Conservation (phyloP, 371 early-diverging fungal species). For the Haplosporangium sp. region DNA sequence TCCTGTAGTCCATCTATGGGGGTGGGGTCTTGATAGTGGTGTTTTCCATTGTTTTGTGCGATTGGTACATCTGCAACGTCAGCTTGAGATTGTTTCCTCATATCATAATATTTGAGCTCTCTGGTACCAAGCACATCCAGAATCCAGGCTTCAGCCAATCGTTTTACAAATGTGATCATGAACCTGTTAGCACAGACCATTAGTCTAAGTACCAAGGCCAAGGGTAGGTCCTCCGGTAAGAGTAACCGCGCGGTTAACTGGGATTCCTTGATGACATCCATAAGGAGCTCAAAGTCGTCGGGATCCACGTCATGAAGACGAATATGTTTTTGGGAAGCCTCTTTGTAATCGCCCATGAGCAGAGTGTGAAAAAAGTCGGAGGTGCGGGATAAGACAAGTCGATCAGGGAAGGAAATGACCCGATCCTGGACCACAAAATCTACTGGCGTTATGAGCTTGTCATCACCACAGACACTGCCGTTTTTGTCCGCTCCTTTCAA, state of each 20-base stretch:
- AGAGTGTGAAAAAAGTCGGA: constrained; percentile 30
- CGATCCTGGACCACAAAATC: constrained; percentile 34
- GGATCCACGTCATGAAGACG: constrained; percentile 29
- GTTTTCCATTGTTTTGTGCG: not conserved
- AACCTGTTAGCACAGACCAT: constrained; percentile 40
- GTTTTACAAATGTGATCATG: constrained; percentile 32
- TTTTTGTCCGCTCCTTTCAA: not conserved
- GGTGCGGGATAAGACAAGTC: constrained; percentile 16
- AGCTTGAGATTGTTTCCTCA: not conserved
- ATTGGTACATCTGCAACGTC: not conserved
- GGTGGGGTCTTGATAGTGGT: not conserved
- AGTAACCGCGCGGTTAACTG: constrained; percentile 17
- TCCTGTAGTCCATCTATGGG: not conserved
- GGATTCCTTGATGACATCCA: constrained; percentile 36
- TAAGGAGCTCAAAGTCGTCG: constrained; percentile 29
- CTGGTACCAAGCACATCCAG: constrained; percentile 5
- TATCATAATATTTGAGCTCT: constrained; percentile 19
- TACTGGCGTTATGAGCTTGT: not conserved
- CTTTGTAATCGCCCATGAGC: constrained; percentile 23
- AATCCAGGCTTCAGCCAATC: constrained; percentile 44
- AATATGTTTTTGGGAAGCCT: constrained; percentile 30
- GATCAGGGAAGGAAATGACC: constrained; percentile 24
- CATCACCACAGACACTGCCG: not conserved
- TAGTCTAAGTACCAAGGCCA: constrained; percentile 27
- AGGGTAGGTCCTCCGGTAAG: constrained; percentile 35